Base-by-base conservation (phyloP, 177 flowering plant genomes). In the Vitis hybrid region DNA sequence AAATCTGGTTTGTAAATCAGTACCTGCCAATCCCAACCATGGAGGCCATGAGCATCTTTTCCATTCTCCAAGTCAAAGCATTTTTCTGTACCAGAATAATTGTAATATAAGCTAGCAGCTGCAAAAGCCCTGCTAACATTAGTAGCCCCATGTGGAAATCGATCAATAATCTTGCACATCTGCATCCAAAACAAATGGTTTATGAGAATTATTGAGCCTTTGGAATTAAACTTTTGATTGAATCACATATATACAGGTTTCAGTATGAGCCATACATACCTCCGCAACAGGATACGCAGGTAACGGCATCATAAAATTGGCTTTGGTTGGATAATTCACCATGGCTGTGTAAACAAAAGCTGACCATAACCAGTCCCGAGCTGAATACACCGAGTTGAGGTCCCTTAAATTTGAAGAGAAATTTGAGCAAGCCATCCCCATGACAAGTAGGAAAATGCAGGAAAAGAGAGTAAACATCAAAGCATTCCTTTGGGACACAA, bases 1-100 rank as follows among this genome's bases (percentile, higher is more conserved):
- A 40, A 5, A 40, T 40, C 30, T 26, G 30, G 30, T 26, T 40
- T 40, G 45, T 7, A 19, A 30, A 10, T 34, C 6, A 30, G 2
- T 55, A 84, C 89, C 87, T 86, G 91, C 89, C 89, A 88, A 32
- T 77, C 67, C 91, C 91, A 86, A 74, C 89, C 88, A 62, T 62
- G 52, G 64, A 83, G 80, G 58, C 89, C 91, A 82, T 83, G 89
- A 68, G 75, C 48, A 72, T 84, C 83, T 18, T 65, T 69, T 60
- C 9, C 71, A 57, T 78, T 68, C 79, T 84, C 91, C 3, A 86
- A 4, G 56, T 84, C 30, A 61, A 88, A 88, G 78, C 91, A 86
- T 73, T 82, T 83, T 60, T 79, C 81, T 5, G 81, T 66, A 1
- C 61, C 26, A 34, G 88, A 69, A 68, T 83, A 86, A 62, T 86